These are phyloP conservation scores for Phylloporus arenicola DNA, from an alignment of 768 basidiomycete species.

Conservation along the genomic window DNA sequence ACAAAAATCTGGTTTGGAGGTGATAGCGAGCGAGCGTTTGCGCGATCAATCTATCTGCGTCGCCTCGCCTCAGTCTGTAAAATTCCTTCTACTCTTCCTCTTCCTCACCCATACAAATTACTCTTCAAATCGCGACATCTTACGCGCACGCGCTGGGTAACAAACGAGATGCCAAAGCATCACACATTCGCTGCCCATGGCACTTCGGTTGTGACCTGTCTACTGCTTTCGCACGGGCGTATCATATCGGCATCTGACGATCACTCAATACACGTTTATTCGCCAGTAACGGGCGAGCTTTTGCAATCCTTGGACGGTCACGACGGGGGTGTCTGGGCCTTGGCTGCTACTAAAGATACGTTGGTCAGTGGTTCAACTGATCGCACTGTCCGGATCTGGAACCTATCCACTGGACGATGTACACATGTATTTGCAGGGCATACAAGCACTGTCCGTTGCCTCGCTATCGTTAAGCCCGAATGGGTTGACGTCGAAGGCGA, in stretches of 20 bases:
- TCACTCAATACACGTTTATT: slow-evolving; percentile 93
- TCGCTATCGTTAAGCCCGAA: slow-evolving; percentile 94
- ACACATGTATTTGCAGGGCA: slow-evolving; percentile 95
- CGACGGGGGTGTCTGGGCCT: slow-evolving; percentile 94
- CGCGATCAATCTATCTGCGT: slow-evolving; percentile 60
- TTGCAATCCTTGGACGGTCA: slow-evolving; percentile 79
- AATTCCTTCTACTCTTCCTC: slow-evolving; percentile 49
- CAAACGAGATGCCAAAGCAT: slow-evolving; percentile 65
- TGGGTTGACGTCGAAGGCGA: slow-evolving; percentile 70
- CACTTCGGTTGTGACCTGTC: slow-evolving; percentile 88
- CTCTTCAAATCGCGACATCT: slow-evolving; percentile 89
- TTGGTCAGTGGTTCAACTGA: slow-evolving; percentile 92
- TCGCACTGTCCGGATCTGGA: slow-evolving; percentile 90
- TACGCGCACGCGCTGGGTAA: slow-evolving; percentile 76
- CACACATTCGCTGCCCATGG: slow-evolving; percentile 86
- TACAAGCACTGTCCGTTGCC: slow-evolving; percentile 91
- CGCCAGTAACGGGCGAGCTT: slow-evolving; percentile 75
- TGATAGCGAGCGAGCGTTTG: slow-evolving; percentile 76
- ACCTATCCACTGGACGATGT: slow-evolving; percentile 70
- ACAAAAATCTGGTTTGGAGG: slow-evolving; percentile 90
- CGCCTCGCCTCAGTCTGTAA: slow-evolving; percentile 40
- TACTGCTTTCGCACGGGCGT: slow-evolving; percentile 89
- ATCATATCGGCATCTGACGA: slow-evolving; percentile 98
- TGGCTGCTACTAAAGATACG: slow-evolving; percentile 83
- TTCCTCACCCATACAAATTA: slow-evolving; percentile 85